These are phyloP conservation scores for Stachybotrys echinatus DNA, from an alignment of 2,329 filamentous ascomycete species.

Conservation along the genomic window DNA sequence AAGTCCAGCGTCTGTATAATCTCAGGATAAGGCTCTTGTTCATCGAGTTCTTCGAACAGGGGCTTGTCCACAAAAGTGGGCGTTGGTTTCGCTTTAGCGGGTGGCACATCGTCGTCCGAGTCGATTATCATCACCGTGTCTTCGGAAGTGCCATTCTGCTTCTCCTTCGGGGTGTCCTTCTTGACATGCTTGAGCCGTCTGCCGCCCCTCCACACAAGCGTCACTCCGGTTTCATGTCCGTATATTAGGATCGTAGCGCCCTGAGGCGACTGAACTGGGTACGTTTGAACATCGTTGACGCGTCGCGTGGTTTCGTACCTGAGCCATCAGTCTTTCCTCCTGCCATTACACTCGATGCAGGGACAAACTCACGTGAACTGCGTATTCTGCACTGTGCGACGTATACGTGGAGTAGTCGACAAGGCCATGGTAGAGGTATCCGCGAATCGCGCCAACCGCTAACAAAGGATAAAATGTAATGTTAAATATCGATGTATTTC, in stretches of 20 bases:
- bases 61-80: conserved; percentile 46
- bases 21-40: conserved; percentile 46
- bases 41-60: conserved; percentile 49
- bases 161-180: conserved; percentile 30
- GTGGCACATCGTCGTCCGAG: conserved; percentile 52
- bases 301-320: conserved; percentile 57
- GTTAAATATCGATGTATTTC: too few relatives aligned
- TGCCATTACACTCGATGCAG: neutral
- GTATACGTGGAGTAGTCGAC: conserved; percentile 31
- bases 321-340: conserved; percentile 3
- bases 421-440: conserved; percentile 24
- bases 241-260: conserved; percentile 59
- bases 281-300: conserved; percentile 54
- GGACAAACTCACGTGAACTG: conserved; percentile 38
- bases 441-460: conserved; percentile 1
- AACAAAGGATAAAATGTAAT: neutral
- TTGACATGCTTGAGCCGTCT: conserved; percentile 47
- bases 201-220: conserved; percentile 58
- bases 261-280: conserved; percentile 57
- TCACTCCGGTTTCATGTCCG: conserved; percentile 58
- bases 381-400: conserved; percentile 42
- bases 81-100: conserved; percentile 24
- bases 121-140: conserved; percentile 59
- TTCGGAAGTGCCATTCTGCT: conserved; percentile 45
- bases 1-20: conserved; percentile 57